These are phyloP conservation scores for Ceratobasidium sp. DNA, from an alignment of 1,284 basidiomycete species.

Conservation along the genomic window DNA sequence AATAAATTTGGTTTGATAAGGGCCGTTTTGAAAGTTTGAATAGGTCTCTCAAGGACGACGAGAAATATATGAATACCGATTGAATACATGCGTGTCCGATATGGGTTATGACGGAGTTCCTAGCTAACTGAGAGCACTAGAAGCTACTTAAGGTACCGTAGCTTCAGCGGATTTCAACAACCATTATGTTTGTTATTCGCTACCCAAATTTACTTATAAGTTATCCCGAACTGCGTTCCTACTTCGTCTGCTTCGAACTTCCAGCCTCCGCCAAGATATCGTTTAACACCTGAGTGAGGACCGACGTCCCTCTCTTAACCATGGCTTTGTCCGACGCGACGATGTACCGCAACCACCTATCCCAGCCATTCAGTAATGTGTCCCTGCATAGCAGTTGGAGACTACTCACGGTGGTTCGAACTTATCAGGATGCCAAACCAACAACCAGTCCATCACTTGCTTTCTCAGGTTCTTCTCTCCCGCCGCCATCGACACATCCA, in stretches of 20 bases:
- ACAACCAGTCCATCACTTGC: too few species aligned
- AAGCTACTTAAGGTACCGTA: background rate
- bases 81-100: too few species aligned
- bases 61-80: too few species aligned
- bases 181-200: too few species aligned
- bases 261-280: background rate
- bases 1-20: too few species aligned
- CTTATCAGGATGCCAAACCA: conserved; percentile 40
- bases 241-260: background rate
- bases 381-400: background rate
- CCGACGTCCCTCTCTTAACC: conserved; percentile 14
- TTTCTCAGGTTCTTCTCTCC: too few species aligned
- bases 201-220: too few species aligned
- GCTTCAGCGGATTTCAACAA: too few species aligned
- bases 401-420: conserved; percentile 20
- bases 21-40: too few species aligned
- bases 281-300: background rate
- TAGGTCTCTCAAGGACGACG: too few species aligned
- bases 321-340: too few species aligned
- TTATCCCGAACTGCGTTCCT: background rate
- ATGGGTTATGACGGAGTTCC: background rate
- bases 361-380: background rate
- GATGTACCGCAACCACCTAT: too few species aligned
- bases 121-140: background rate
- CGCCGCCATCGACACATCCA: background rate